Evolutionary conservation across 2,329 filamentous ascomycete genomes (phyloP).

Genomic region (Alternaria rosae): DNA sequence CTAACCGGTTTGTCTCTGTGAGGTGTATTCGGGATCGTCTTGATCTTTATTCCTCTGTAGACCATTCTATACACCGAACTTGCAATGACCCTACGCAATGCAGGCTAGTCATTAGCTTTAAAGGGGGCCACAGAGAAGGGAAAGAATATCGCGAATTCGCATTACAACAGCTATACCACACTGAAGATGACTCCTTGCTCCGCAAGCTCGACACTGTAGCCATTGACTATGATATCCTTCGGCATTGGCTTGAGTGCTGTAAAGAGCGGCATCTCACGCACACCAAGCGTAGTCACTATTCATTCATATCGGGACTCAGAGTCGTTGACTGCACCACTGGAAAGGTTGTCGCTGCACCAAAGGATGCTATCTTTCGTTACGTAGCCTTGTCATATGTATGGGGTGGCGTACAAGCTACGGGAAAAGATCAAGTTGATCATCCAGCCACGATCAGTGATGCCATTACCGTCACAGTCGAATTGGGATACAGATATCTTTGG

Average conservation of each 20-base stretch:
- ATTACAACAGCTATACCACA: accelerated
- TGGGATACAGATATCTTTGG: not conserved
- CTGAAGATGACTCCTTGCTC: accelerated
- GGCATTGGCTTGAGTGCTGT: not conserved
- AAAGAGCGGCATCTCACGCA: accelerated
- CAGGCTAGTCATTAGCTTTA: too few species aligned
- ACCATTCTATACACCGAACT: too few species aligned
- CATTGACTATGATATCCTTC: not conserved
- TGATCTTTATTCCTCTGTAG: too few species aligned
- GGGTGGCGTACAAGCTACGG: not conserved
- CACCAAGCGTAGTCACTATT: too few species aligned
- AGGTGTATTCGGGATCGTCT: too few species aligned
- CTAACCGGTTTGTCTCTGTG: too few species aligned
- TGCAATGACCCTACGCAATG: too few species aligned
- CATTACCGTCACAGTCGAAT: not conserved
- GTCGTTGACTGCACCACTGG: not conserved
- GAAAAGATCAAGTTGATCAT: accelerated
- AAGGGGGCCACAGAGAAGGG: too few species aligned
- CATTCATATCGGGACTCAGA: not conserved
- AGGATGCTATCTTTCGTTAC: not conserved
- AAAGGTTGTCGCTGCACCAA: not conserved
- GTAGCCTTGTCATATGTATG: not conserved
- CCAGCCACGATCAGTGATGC: not conserved
- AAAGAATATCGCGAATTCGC: not conserved
- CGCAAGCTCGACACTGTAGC: accelerated